These are phyloP conservation scores for Saccharomycopsis crataegensis DNA, from an alignment of 1,139 yeast species.

Conservation along the genomic window DNA sequence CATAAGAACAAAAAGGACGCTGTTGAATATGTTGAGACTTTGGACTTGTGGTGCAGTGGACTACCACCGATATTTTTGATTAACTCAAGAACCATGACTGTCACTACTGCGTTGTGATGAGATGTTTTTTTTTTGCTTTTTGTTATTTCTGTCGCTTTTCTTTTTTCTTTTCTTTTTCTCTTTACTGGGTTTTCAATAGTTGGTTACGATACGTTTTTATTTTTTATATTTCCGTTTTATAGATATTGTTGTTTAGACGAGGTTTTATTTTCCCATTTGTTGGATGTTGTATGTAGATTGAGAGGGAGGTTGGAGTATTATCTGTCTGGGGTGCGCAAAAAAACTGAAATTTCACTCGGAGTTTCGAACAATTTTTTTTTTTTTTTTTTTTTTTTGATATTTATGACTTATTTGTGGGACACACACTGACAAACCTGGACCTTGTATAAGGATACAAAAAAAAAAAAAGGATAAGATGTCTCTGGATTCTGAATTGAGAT, in stretches of 20 bases:
- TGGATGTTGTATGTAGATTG: not conserved
- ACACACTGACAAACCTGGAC: too few species aligned
- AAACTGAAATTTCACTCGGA: not conserved
- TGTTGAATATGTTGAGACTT: constrained; percentile 63
- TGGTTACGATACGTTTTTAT: not conserved
- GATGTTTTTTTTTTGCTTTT: not conserved
- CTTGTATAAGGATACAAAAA: too few species aligned
- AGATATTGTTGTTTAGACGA: not conserved
- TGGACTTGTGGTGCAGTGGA: constrained; percentile 74
- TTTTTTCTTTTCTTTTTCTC: not conserved
- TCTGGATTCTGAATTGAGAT: not conserved
- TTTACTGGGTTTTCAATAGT: not conserved
- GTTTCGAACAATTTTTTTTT: too few species aligned
- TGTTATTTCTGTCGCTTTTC: not conserved
- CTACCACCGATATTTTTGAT: constrained; percentile 76
- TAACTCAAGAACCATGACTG: constrained; percentile 91
- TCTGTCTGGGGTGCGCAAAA: not conserved
- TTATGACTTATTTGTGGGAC: too few species aligned
- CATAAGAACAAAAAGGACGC: constrained; percentile 64
- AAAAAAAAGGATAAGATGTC: not conserved
- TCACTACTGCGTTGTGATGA: constrained; percentile 70
- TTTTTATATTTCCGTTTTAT: too few species aligned
- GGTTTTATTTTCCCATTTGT: not conserved
- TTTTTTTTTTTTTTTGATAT: too few species aligned
- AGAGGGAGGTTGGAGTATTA: too few species aligned